Base-by-base conservation (phyloP, 768 basidiomycete genomes). In the Tylopilus cervinicoccineus region DNA sequence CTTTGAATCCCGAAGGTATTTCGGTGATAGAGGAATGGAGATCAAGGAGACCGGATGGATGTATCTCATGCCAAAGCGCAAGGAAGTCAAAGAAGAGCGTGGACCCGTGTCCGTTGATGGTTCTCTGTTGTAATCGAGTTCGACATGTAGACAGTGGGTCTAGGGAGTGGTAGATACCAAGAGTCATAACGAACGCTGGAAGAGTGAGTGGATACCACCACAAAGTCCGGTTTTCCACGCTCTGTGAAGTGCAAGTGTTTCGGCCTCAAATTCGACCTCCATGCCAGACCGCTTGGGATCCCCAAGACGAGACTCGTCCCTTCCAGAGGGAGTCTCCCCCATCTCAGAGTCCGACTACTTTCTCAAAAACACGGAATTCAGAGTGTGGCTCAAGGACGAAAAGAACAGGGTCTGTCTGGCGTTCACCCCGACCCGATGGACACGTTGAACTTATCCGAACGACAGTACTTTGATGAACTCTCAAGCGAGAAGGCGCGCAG, bases 341-440 rank as follows among this genome's bases (percentile, higher is more conserved):
- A 88, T 95, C 53, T 81, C 78, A 0, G 86, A 90, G 57, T 78
- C 85, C 0, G 93, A 95, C 62, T 96, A 94, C 61, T 96, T 93
- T 68, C 75, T 86, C 59, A 93, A 90, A 69, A 88, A 81, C 44
- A 79, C 82, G 47, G 93, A 96, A 62, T 95, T 94, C 62, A 78
- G 85, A 54, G 65, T 80, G 22, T 97, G 93, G 92, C 72, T 96
- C 49, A 89, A 86, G 66, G 85, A 89, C 20, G 76, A 79, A 60
- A 78, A 80, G 57, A 72, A 69, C 43, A 82, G 79, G 71, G 82
- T 81, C 48, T 44, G 70, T 65, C 39, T 2, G 27, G 16, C 19
- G 6, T 8, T n/a, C 23, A 1, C 13, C 8, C 10, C 11, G 2
- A 8, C 11, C 16, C 32, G 22, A 19, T 43, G 37, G 23, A 40